These are phyloP conservation scores for Xylariaceae sp. DNA, from an alignment of 2,329 filamentous ascomycete species.

Conservation along the genomic window DNA sequence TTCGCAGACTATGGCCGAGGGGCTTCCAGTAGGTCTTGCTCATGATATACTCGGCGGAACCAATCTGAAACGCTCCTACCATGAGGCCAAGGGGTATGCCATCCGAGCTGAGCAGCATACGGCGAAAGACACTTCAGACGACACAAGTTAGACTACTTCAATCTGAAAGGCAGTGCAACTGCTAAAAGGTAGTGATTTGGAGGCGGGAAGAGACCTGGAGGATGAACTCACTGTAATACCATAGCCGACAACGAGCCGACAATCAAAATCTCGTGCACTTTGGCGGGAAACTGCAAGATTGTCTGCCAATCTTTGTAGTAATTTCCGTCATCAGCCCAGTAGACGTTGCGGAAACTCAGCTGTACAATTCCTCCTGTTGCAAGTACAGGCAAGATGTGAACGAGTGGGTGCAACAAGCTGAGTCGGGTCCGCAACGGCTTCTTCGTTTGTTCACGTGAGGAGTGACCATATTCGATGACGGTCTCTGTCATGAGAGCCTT, in stretches of 20 bases:
- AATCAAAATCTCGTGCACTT: conserved; percentile 12
- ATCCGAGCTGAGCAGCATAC: conserved; percentile 5
- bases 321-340: neutral
- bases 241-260: conserved; percentile 14
- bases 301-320: conserved; percentile 4
- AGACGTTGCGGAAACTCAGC: neutral
- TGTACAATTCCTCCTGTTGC: too few species aligned
- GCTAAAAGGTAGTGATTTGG: neutral
- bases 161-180: too few species aligned
- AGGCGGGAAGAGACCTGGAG: neutral
- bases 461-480: too few species aligned
- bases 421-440: too few species aligned
- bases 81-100: conserved; percentile 14
- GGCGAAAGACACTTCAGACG: conserved; percentile 10
- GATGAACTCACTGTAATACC: conserved; percentile 10
- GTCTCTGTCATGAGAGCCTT: too few species aligned
- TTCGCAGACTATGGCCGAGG: neutral
- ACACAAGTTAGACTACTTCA: too few species aligned
- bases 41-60: conserved; percentile 10
- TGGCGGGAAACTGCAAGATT: conserved; percentile 12
- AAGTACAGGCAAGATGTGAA: too few species aligned
- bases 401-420: too few species aligned
- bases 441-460: too few species aligned
- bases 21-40: conserved; percentile 8
- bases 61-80: conserved; percentile 13